Base-by-base conservation (phyloP, 495 filamentous ascomycete species). In the Aspergillus ellipticus region DNA sequence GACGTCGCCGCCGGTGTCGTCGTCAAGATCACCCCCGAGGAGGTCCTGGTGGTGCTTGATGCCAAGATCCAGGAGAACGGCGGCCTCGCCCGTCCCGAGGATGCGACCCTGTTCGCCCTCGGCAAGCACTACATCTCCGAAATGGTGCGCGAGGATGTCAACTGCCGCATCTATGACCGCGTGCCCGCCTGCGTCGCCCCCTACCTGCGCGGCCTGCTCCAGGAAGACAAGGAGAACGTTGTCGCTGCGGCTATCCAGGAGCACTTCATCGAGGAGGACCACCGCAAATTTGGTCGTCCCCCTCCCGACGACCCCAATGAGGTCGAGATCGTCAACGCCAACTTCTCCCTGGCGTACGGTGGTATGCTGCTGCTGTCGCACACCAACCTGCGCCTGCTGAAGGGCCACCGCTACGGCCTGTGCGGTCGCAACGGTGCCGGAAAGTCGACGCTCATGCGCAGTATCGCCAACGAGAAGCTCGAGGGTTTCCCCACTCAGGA, bases 371-470 rank as follows among this genome's bases (percentile, higher is more conserved):
- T 99, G 61, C 84, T 99, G 17, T 96, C 89, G 13, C 94, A 97
- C 76, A 97, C 94, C 51, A 97, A 97, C 65, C 83, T 99, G 6
- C 87, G 89, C 21, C 84, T 99, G 11, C 79, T 96, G 57, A 96
- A 96, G 76, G 94, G 94, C 57, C 94, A 97, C 72, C 87, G 94
- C 19, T 99, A 99, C 65, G 94, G 94, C 67, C 87, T 99, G 17
- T 96, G 91, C 61, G 94, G 94, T 60, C 86, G 94, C 59, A 99
- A 99, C 66, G 94, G 94, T 70, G 92, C 92, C 47, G 94, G 94
- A 59, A 99, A 99, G 77, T 97, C 94, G 16, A 99, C 94, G 11
- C 82, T 99, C 49, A 97, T 99, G 94, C 89, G 88, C 64, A 90
- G 88, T 70, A 99, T 99, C 56, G 90, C 94, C 56, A 85, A 86